Evolutionary conservation across 2,329 filamentous ascomycete genomes (phyloP).

Genomic region (Alternaria dauci): DNA sequence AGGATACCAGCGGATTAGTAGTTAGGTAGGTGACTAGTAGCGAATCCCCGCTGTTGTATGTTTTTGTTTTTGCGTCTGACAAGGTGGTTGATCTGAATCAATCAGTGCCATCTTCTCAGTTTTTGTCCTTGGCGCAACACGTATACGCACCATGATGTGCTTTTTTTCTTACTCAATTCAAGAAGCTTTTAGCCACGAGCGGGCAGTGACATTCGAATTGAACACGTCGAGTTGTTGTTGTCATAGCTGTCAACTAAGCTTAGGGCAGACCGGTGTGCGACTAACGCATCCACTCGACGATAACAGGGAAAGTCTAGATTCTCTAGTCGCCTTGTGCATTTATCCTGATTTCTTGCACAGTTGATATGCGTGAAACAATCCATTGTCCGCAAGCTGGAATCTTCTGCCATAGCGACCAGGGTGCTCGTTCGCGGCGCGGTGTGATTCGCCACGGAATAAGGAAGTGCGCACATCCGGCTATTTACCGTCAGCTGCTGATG

Average conservation of each 20-base stretch:
- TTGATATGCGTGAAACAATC: background rate
- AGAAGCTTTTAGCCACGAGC: background rate
- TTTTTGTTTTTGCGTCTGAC: too few species aligned
- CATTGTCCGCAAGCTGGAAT: background rate
- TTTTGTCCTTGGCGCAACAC: background rate
- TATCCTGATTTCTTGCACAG: background rate
- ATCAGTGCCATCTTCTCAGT: background rate
- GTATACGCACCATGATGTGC: background rate
- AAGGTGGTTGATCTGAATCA: background rate
- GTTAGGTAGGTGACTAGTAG: too few species aligned
- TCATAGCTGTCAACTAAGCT: slow-evolving; percentile 4
- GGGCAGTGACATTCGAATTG: background rate
- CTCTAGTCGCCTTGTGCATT: background rate
- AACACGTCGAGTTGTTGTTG: background rate
- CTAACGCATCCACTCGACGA: background rate
- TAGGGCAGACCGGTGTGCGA: background rate
- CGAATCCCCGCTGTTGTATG: too few species aligned
- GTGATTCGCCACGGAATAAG: slow-evolving; percentile 3
- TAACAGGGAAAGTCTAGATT: background rate
- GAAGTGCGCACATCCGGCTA: slow-evolving; percentile 5
- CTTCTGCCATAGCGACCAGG: background rate
- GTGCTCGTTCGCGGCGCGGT: background rate
- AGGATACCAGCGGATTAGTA: too few species aligned
- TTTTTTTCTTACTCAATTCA: background rate
- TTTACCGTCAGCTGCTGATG: background rate